phyloP scores from a whole-genome alignment of 2,329 filamentous ascomycete species.

The Lasiodiplodia sp. region DNA sequence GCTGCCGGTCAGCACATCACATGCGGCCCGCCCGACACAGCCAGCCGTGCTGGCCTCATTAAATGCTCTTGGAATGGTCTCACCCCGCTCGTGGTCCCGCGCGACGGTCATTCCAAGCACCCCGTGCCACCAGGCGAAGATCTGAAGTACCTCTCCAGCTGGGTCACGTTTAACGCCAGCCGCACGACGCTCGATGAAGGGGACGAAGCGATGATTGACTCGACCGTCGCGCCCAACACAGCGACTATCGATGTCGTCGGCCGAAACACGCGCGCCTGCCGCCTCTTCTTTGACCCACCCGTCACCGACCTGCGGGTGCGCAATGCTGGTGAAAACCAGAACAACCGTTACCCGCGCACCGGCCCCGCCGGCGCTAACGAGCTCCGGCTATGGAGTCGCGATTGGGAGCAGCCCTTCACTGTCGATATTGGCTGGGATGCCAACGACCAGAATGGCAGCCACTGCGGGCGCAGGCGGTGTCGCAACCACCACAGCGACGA shows the following conservation, averaged over 20 bases:
- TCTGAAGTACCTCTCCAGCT: conserved; percentile 52
- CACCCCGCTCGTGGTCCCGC: conserved; percentile 67
- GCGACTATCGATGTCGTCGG: conserved; percentile 73
- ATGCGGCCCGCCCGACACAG: conserved; percentile 49
- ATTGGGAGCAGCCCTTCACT: conserved; percentile 78
- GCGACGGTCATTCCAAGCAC: conserved; percentile 10
- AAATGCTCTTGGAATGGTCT: conserved; percentile 77
- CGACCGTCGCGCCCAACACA: conserved; percentile 42
- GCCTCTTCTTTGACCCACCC: conserved; percentile 71
- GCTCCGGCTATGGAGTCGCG: conserved; percentile 81
- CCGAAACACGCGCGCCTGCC: conserved; percentile 79
- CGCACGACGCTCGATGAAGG: conserved; percentile 33
- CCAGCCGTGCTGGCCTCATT: conserved; percentile 59
- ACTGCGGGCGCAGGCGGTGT: not conserved
- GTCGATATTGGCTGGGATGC: conserved; percentile 74
- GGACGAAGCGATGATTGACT: conserved; percentile 1
- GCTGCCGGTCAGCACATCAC: conserved; percentile 64
- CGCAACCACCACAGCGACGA: conserved; percentile 29
- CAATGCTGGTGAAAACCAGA: conserved; percentile 60
- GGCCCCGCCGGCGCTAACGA: conserved; percentile 69
- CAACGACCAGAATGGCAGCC: conserved; percentile 35
- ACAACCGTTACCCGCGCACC: conserved; percentile 70
- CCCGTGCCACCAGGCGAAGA: conserved; percentile 51
- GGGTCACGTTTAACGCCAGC: conserved; percentile 72
- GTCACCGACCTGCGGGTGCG: conserved; percentile 70